phyloP scores from a whole-genome alignment of 495 filamentous ascomycete genomes.

The Annulohypoxylon moriforme region DNA sequence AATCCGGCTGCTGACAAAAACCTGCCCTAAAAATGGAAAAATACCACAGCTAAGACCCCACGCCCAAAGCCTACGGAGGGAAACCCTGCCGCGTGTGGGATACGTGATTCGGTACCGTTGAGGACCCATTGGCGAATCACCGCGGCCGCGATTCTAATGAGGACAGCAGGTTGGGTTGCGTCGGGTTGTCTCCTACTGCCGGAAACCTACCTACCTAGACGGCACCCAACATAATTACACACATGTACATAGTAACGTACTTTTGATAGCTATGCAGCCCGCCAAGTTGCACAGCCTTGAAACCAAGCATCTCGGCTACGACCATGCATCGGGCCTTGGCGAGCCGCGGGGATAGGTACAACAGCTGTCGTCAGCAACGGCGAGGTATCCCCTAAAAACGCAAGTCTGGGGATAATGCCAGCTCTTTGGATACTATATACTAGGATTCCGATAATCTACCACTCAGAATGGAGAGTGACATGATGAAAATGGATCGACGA shows the following conservation, averaged over 20 bases:
- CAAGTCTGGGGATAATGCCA: slow-evolving; percentile 1
- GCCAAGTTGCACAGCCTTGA: slow-evolving; percentile 30
- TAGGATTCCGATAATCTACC: not conserved
- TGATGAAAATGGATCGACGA: slow-evolving; percentile 12
- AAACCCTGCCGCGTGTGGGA: not conserved
- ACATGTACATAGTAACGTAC: too few relatives aligned
- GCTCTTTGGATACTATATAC: not conserved
- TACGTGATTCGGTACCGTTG: not conserved
- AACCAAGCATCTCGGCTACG: slow-evolving; percentile 6
- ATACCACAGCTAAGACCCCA: not conserved
- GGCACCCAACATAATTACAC: too few relatives aligned
- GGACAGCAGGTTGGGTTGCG: slow-evolving; percentile 15
- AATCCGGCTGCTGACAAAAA: not conserved
- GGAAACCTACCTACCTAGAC: slow-evolving; percentile 14
- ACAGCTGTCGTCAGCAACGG: slow-evolving; percentile 22
- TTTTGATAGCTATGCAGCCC: not conserved
- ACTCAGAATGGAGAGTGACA: not conserved
- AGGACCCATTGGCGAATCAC: slow-evolving; percentile 32
- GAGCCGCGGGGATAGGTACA: not conserved
- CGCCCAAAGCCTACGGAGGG: not conserved
- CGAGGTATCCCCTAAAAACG: not conserved
- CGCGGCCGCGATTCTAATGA: slow-evolving; percentile 27
- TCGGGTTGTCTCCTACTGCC: slow-evolving; percentile 12
- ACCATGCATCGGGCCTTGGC: slow-evolving; percentile 13
- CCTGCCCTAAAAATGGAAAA: not conserved